Conservation (phyloP, 257 asterid genomes). For the Avicennia marina region DNA sequence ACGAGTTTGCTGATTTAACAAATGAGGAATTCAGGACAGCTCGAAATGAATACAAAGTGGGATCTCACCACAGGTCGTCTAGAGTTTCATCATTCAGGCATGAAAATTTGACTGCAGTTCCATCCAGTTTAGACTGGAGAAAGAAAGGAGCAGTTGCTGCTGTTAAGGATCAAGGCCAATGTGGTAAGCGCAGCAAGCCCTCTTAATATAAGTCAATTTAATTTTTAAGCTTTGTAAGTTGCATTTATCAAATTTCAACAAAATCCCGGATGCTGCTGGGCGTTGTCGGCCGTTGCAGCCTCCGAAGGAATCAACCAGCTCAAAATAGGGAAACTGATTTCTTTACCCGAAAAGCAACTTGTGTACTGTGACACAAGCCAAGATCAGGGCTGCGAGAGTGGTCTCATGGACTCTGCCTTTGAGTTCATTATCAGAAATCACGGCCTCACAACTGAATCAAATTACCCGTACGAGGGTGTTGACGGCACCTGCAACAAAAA, state of each 20-base stretch:
- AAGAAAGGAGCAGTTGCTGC: slow-evolving; percentile 36
- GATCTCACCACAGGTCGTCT: too few relatives aligned
- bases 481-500: slow-evolving; percentile 19
- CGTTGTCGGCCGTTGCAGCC: slow-evolving; percentile 22
- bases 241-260: too few relatives aligned
- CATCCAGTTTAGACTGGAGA: too few relatives aligned
- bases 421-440: slow-evolving; percentile 21
- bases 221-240: too few relatives aligned
- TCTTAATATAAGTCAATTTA: too few relatives aligned
- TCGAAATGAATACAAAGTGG: too few relatives aligned
- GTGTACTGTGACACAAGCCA: slow-evolving; percentile 33
- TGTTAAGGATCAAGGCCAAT: slow-evolving; percentile 39
- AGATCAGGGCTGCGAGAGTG: slow-evolving; percentile 34
- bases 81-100: too few relatives aligned
- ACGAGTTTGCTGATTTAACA: too few relatives aligned
- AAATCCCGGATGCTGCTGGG: too few relatives aligned
- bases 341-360: slow-evolving; percentile 38
- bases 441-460: slow-evolving; percentile 23
- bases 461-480: slow-evolving; percentile 23
- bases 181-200: too few relatives aligned
- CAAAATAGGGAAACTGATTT: slow-evolving; percentile 26
- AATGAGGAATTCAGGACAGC: too few relatives aligned
- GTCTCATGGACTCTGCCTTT: slow-evolving; percentile 30
- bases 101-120: too few relatives aligned
- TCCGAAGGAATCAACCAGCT: slow-evolving; percentile 38